phyloP scores from a whole-genome alignment of 148 eudicot species.

The Amaranthus cruentus region DNA sequence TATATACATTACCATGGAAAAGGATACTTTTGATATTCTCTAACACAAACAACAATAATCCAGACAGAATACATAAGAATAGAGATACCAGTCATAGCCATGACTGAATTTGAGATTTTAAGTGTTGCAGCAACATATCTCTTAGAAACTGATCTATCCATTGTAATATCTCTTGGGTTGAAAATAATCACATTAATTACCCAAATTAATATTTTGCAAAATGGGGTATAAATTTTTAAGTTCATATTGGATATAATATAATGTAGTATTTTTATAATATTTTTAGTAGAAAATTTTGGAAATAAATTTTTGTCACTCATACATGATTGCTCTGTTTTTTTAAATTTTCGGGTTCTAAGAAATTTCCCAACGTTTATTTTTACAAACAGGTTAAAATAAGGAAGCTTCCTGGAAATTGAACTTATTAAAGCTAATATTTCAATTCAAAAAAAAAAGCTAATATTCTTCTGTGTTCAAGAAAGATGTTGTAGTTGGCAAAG shows the following conservation, averaged over 20 bases:
- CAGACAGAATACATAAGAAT: slow-evolving; percentile 38
- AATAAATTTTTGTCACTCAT: background rate
- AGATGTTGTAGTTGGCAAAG: too few relatives aligned
- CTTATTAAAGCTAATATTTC: background rate
- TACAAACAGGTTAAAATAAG: background rate
- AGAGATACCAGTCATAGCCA: slow-evolving; percentile 34
- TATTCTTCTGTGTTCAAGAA: too few relatives aligned
- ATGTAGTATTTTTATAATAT: background rate
- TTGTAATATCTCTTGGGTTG: background rate
- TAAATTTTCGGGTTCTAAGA: slow-evolving; percentile 4
- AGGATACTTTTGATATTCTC: slow-evolving; percentile 20
- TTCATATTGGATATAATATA: background rate
- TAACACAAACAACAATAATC: slow-evolving; percentile 42
- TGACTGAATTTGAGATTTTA: slow-evolving; percentile 17
- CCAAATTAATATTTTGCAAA: background rate
- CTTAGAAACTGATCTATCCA: slow-evolving; percentile 13
- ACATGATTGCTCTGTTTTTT: background rate
- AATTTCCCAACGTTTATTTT: slow-evolving; percentile 11
- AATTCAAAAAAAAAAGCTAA: background rate
- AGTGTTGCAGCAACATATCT: background rate
- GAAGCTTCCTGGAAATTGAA: slow-evolving; percentile 29
- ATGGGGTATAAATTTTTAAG: background rate
- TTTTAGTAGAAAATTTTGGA: background rate
- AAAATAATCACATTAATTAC: background rate
- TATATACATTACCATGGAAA: slow-evolving; percentile 19